Evolutionary conservation across 2,329 filamentous ascomycete species (phyloP).

Genomic region (Colletotrichum sp.): DNA sequence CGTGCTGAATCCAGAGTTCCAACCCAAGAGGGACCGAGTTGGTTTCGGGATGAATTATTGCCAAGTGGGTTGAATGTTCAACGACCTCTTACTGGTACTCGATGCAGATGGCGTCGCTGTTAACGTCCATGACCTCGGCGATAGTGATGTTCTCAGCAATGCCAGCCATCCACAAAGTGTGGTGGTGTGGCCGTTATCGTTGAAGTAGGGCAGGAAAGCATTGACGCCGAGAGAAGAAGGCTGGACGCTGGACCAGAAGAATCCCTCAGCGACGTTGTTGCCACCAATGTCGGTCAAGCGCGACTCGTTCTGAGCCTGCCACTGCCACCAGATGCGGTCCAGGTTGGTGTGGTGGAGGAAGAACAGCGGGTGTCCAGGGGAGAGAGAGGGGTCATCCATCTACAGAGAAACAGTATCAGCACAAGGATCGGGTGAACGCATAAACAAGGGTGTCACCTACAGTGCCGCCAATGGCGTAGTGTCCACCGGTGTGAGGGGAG

Average conservation of each 20-base stretch:
- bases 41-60: fast-evolving
- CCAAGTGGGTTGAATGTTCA: background rate
- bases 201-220: constrained; percentile 7
- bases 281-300: constrained; percentile 7
- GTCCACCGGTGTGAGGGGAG: background rate
- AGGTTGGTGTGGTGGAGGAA: constrained; percentile 10
- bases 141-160: constrained; percentile 9
- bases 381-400: constrained; percentile 12
- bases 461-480: constrained; percentile 10
- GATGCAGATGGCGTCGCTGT: constrained; percentile 4
- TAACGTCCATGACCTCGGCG: constrained; percentile 9
- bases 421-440: background rate
- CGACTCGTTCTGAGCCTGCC: constrained; percentile 16
- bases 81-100: background rate
- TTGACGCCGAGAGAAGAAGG: background rate
- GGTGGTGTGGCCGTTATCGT: constrained; percentile 2
- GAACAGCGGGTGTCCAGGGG: constrained; percentile 4
- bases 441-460: background rate
- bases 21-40: fast-evolving
- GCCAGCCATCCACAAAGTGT: constrained; percentile 10
- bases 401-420: background rate
- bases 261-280: background rate
- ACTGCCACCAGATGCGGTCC: constrained; percentile 6
- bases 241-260: background rate
- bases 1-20: background rate